phyloP scores from a whole-genome alignment of 805 yeast genomes.

The Metschnikowia dekortorum region DNA sequence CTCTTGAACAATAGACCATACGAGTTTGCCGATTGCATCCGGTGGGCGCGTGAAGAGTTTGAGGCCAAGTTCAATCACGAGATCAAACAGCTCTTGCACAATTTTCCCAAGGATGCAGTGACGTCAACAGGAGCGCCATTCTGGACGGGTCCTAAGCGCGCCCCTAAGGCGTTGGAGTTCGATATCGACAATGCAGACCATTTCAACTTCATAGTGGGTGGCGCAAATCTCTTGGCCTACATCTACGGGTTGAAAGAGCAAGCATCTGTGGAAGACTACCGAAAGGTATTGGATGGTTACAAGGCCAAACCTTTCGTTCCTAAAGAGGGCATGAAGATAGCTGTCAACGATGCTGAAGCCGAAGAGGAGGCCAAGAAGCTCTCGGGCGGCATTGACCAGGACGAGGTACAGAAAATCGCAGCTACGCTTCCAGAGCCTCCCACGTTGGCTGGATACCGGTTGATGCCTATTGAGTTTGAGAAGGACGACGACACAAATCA shows the following conservation, averaged over 20 bases:
- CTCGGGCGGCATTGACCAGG: conserved; percentile 48
- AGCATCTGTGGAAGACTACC: conserved; percentile 48
- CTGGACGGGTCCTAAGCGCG: conserved; percentile 98
- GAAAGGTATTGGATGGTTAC: conserved; percentile 47
- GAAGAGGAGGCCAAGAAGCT: conserved; percentile 63
- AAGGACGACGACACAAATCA: conserved; percentile 97
- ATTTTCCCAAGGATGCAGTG: conserved; percentile 91
- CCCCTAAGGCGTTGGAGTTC: conserved; percentile 81
- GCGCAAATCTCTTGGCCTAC: conserved; percentile 86
- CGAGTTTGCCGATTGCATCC: conserved; percentile 87
- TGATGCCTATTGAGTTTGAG: conserved; percentile 90
- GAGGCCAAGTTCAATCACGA: conserved; percentile 83
- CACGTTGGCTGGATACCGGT: conserved; percentile 80
- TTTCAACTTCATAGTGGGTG: conserved; percentile 78
- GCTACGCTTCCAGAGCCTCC: conserved; percentile 85
- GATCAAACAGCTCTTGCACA: conserved; percentile 82
- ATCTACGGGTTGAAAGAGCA: conserved; percentile 87
- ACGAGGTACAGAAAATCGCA: conserved; percentile 64
- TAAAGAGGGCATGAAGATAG: conserved; percentile 69
- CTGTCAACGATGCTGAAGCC: conserved; percentile 81
- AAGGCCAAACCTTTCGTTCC: conserved; percentile 62
- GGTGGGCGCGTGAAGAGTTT: conserved; percentile 91
- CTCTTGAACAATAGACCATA: conserved; percentile 80
- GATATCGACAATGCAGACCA: conserved; percentile 75
- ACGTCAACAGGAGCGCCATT: conserved; percentile 90